Evolutionary conservation across 2,329 filamentous ascomycete genomes (phyloP).

Genomic region (Diaporthe capsici): DNA sequence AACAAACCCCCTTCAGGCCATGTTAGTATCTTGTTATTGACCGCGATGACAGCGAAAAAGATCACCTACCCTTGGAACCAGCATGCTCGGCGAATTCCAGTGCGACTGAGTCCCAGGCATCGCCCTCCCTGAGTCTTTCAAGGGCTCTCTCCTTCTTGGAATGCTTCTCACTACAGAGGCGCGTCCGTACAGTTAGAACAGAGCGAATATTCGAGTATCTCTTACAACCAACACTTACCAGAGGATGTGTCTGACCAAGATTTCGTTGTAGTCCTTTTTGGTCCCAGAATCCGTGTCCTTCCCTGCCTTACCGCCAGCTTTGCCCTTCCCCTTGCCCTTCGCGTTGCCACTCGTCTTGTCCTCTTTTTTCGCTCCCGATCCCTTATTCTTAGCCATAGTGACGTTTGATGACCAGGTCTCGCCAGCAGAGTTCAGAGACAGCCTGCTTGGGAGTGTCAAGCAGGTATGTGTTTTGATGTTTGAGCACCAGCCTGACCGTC

Average conservation of each 20-base stretch:
- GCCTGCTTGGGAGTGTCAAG: neutral
- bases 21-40: neutral
- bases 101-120: constrained; percentile 83
- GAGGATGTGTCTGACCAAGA: constrained; percentile 82
- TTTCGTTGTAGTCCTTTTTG: constrained; percentile 73
- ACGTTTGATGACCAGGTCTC: neutral
- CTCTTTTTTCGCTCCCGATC: constrained; percentile 41
- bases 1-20: constrained; percentile 72
- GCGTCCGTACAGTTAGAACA: neutral
- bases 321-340: constrained; percentile 39
- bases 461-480: neutral
- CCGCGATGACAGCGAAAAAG: neutral
- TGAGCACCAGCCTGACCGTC: neutral
- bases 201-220: constrained; percentile 39
- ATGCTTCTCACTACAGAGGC: constrained; percentile 77
- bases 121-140: constrained; percentile 74
- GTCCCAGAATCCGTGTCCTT: constrained; percentile 44
- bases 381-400: constrained; percentile 55
- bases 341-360: constrained; percentile 51
- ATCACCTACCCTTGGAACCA: constrained; percentile 70
- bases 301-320: constrained; percentile 41
- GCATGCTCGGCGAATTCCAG: constrained; percentile 83
- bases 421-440: neutral
- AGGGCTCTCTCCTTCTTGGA: constrained; percentile 83
- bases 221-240: constrained; percentile 48